Evolutionary conservation across 805 yeast genomes (phyloP).

Genomic region (Candida qinlingensis): DNA sequence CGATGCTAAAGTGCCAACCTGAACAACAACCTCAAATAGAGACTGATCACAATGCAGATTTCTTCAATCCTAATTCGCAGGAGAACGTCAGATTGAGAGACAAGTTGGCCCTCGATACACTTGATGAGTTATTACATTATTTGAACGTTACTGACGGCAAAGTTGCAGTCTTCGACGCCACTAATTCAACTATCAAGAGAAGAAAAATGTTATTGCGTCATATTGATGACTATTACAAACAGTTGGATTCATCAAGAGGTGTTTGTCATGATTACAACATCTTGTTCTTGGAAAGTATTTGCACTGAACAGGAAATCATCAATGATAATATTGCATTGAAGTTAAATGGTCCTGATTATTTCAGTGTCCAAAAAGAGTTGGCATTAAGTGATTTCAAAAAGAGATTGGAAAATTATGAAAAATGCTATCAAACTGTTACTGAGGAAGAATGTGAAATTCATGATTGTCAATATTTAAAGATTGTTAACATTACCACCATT

Average conservation of each 20-base stretch:
- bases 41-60: slow-evolving; percentile 18
- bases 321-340: slow-evolving; percentile 28
- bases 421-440: slow-evolving; percentile 43
- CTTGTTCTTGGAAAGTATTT: slow-evolving; percentile 35
- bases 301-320: slow-evolving; percentile 24
- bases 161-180: slow-evolving; percentile 49
- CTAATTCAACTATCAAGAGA: slow-evolving; percentile 42
- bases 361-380: slow-evolving; percentile 10
- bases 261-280: slow-evolving; percentile 27
- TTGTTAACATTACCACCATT: slow-evolving; percentile 55
- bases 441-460: slow-evolving; percentile 37
- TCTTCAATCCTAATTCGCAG: slow-evolving; percentile 35
- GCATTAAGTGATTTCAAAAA: slow-evolving; percentile 35
- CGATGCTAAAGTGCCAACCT: background rate
- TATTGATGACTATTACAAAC: slow-evolving; percentile 31
- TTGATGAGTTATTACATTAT: slow-evolving; percentile 32
- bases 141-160: slow-evolving; percentile 32
- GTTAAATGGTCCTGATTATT: slow-evolving; percentile 30
- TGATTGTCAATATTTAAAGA: slow-evolving; percentile 53
- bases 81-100: slow-evolving; percentile 36
- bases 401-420: slow-evolving; percentile 46
- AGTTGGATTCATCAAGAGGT: slow-evolving; percentile 35
- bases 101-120: slow-evolving; percentile 41
- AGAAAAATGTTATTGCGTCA: slow-evolving; percentile 27
- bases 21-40: background rate